Evolutionary conservation across 306 rosid genomes (phyloP), one percentile per base, ranked within the genome.

Genomic region (Citrullus mucosospermus): DNA sequence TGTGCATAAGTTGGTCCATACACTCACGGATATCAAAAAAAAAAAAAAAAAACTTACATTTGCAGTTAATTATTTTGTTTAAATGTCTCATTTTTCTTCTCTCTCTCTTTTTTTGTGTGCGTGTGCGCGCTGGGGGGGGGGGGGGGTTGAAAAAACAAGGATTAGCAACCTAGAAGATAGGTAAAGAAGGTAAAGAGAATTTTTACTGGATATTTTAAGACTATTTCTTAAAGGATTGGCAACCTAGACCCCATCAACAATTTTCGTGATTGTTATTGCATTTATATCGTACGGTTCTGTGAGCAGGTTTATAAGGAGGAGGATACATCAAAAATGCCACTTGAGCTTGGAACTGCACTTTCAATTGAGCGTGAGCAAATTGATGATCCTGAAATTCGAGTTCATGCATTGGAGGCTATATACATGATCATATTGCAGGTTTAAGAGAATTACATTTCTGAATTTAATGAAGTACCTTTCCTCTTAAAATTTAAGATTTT

Each of bases 251-350:
- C 7, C 0, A 51, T 51, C 18, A 51, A 13, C 18, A 51, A 66
- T 9, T 66, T 9, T 66, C 28, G 8, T 36, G 50, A 36, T 32
- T 63, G 50, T 44, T 66, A 8, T 66, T 85, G 54, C 75, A 63
- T 77, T 81, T 70, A 81, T 70, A 14, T 46, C 78, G 51, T 62
- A 68, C 32, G 69, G 73, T 84, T 32, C 22, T 74, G 25, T 11
- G 17, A 28, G 62, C 90, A 94, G 97, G 82, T 94, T 79, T 94
- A 90, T 78, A 86, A 78, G 65, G 88, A 90, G 83, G 86, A 88
- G 81, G 98, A 92, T 85, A 88, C 91, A 39, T 88, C 78, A 11
- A 92, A 92, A 85, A 94, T 94, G 98, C 98, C 97, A 67, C 95
- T 88, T 85, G 98, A 94, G 83, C 92, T 94, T 81, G 89, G 86